Evolutionary conservation across 1,284 basidiomycete species (phyloP), one percentile per base, ranked within the genome.

Genomic region (Sanghuangporus sanghuang): DNA sequence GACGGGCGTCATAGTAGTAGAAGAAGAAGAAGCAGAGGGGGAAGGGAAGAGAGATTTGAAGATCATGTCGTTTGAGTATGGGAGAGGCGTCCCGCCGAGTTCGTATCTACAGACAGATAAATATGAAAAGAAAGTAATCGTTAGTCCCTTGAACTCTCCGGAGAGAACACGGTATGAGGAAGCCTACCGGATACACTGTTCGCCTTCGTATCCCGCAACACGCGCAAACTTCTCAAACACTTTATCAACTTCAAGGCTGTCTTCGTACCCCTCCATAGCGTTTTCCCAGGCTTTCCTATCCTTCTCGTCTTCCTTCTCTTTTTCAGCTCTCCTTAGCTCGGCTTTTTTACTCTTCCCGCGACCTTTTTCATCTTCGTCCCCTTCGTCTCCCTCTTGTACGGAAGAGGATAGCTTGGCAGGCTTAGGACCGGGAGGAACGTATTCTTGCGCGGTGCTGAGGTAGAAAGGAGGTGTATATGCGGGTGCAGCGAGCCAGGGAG

Each of bases 201-300:
- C 81, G 39, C 85, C 84, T 70, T 89, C 85, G 67, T 81, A 79
- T 42, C 75, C 79, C 11, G 89, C 85, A 35, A 90, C 80, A 70
- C 85, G 84, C 57, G 82, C 84, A 71, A 95, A 95, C n/a, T 83
- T 79, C 67, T 92, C 86, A 71, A 95, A 95, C 1, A 89, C 82
- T 56, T 84, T 82, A 72, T 95, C 92, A 36, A 90, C 78, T 38
- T 89, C 79, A 60, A 89, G 71, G 39, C 90, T 90, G 70, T 90
- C 85, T 73, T 93, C 92, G 69, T 92, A 95, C 14, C 80, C 78
- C 73, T 95, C 92, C 8, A 82, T 75, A 3, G 77, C 75, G 89
- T 87, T 92, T 1, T 75, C 77, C 6, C 77, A 72, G 56, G 79
- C 79, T 61, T 81, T 83, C 59, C 73, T 73, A 11, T 74, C 74